These are phyloP conservation scores for Phanerochaete carnosa DNA, from an alignment of 768 basidiomycete species.

Conservation along the genomic window DNA sequence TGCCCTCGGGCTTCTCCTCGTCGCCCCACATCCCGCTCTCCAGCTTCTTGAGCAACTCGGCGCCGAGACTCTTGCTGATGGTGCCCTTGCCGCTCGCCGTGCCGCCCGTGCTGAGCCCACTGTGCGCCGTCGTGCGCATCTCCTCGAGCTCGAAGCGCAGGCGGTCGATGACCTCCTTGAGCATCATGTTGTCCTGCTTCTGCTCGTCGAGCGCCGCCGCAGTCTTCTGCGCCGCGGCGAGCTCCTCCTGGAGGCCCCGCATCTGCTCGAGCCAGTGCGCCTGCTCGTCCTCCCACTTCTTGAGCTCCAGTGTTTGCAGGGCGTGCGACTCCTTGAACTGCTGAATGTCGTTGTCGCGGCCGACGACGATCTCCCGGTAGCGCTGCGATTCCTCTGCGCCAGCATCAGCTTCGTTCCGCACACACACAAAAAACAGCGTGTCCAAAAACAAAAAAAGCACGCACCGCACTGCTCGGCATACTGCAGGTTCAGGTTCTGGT, in stretches of 20 bases:
- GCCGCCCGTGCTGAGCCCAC: slow-evolving; percentile 31
- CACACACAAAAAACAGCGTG: background rate
- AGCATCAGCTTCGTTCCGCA: slow-evolving; percentile 1
- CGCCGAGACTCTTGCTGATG: slow-evolving; percentile 72
- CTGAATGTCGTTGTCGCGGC: slow-evolving; percentile 72
- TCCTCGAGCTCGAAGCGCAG: slow-evolving; percentile 95
- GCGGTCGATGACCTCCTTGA: slow-evolving; percentile 95
- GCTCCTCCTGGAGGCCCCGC: slow-evolving; percentile 64
- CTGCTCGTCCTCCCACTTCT: slow-evolving; percentile 66
- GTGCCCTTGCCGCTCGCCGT: slow-evolving; percentile 54
- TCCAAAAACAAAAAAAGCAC: slow-evolving; percentile 26
- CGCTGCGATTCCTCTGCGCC: slow-evolving; percentile 69
- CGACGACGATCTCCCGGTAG: slow-evolving; percentile 69
- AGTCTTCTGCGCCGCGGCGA: slow-evolving; percentile 65
- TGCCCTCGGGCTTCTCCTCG: slow-evolving; percentile 24
- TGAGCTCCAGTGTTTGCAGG: slow-evolving; percentile 61
- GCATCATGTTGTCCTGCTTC: slow-evolving; percentile 88
- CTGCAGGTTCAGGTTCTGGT: slow-evolving; percentile 77
- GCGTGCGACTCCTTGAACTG: slow-evolving; percentile 55
- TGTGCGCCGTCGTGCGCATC: slow-evolving; percentile 52
- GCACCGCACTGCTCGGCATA: slow-evolving; percentile 85
- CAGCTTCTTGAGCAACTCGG: slow-evolving; percentile 67
- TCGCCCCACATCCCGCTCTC: slow-evolving; percentile 37
- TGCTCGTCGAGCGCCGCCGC: slow-evolving; percentile 82
- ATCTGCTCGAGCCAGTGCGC: slow-evolving; percentile 72